Evolutionary conservation across 2,329 filamentous ascomycete genomes (phyloP), one percentile per base, ranked within the genome.

Genomic region (Cladosporium sp.): DNA sequence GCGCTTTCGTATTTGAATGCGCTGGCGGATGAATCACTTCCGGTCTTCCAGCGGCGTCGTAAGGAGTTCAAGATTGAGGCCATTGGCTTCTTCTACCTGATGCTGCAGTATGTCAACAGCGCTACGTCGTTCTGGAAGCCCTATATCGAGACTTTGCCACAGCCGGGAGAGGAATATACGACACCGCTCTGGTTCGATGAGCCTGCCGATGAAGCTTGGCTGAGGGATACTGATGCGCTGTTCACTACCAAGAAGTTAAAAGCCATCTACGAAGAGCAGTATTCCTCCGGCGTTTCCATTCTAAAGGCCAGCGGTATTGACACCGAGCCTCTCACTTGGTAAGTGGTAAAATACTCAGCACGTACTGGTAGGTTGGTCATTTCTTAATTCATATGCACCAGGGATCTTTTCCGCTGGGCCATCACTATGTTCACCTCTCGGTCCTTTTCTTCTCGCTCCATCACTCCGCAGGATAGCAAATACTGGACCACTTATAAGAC

Each of bases 371-470:
- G 58, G 64, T 5, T 63, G 37, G 13, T 40, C 54, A 18, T 19
- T 32, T 35, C 49, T 58, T 60, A 32, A 57, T 56, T 14, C 42
- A n/a, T 33, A 19, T 50, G 46, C 16, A 18, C 52, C 63, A 78
- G 76, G 71, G 64, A 74, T 38, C 68, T 73, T 11, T 76, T 73
- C 56, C 62, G 70, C 38, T 78, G 77, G 74, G 74, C 77, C n/a
- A 70, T 74, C 13, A 77, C 74, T 4, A 73, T 79, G 18, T 76
- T 74, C 59, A 74, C 74, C 3, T 78, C 76, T 3, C 72, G 77
- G 32, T 73, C 74, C 13, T 79, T 80, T 59, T 73, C 74, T 13
- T 77, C 75, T 18, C 60, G 60, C 38, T 62, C 65, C 33, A 55
- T 70, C 10, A 58, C 57, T 4, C 67, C 67, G 5, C 56, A 63